Evolutionary conservation across 176 grass and related monocot species (phyloP).

Genomic region (Juncus effusus): DNA sequence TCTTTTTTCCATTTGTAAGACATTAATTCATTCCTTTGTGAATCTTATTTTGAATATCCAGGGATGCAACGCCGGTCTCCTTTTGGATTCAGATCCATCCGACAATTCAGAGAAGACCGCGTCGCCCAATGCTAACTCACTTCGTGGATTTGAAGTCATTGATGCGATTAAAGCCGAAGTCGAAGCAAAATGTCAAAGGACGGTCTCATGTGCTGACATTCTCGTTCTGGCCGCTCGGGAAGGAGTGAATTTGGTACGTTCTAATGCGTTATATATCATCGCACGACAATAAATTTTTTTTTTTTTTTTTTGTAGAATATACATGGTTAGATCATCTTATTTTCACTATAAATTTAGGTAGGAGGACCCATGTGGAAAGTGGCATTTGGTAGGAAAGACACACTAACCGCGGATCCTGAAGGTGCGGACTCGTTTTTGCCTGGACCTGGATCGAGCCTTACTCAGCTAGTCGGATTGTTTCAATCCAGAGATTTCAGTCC

Average conservation of each 20-base stretch:
- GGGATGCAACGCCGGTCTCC: constrained; percentile 71
- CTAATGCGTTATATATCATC: too few relatives aligned
- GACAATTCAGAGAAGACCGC: constrained; percentile 59
- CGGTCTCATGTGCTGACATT: constrained; percentile 82
- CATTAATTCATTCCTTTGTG: too few relatives aligned
- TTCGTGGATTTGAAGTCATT: constrained; percentile 69
- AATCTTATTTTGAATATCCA: background rate
- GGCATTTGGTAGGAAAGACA: constrained; percentile 55
- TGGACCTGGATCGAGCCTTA: constrained; percentile 24
- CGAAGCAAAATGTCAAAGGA: constrained; percentile 44
- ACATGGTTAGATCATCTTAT: background rate
- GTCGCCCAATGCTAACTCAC: constrained; percentile 54
- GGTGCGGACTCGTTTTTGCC: constrained; percentile 53
- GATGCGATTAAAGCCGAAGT: constrained; percentile 60
- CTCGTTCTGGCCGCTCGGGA: constrained; percentile 64
- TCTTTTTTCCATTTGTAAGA: too few relatives aligned
- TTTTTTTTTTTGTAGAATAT: too few relatives aligned
- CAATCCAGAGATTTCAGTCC: constrained; percentile 38
- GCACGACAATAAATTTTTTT: too few relatives aligned
- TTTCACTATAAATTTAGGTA: constrained; percentile 31
- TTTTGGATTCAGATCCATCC: constrained; percentile 43
- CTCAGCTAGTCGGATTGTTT: constrained; percentile 37
- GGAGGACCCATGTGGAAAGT: constrained; percentile 61
- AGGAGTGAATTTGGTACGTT: constrained; percentile 41
- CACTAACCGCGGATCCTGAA: constrained; percentile 41